A percentile compares a stretch with the other conserved stretches of the same genome.
Evolutionary conservation across 306 rosid species (phyloP).

Genomic region (Arachis hypogaea): DNA sequence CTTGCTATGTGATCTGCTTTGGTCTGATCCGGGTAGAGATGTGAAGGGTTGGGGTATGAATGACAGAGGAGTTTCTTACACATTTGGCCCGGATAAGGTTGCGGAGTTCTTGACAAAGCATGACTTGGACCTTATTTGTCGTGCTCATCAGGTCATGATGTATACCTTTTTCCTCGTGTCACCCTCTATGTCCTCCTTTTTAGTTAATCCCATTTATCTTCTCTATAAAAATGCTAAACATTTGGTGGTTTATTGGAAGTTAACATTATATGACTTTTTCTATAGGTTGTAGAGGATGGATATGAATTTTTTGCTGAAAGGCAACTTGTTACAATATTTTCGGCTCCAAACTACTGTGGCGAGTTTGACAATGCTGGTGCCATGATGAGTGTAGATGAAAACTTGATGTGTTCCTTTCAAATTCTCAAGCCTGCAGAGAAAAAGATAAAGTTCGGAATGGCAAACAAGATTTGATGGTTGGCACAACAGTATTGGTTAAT

Average conservation of each 20-base stretch:
- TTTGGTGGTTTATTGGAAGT: constrained; percentile 24
- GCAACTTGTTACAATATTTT: constrained; percentile 86
- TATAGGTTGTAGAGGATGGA: constrained; percentile 93
- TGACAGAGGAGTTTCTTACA: constrained; percentile 92
- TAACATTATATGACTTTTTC: constrained; percentile 34
- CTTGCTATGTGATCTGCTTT: constrained; percentile 92
- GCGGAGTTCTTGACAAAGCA: constrained; percentile 74
- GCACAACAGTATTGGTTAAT: constrained; percentile 33
- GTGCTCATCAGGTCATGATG: constrained; percentile 83
- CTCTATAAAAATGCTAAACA: constrained; percentile 4
- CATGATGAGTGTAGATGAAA: constrained; percentile 90
- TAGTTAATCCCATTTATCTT: background rate
- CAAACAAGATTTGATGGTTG: constrained; percentile 61
- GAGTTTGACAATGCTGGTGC: constrained; percentile 98
- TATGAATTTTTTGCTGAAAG: constrained; percentile 91
- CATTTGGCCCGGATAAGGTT: constrained; percentile 92
- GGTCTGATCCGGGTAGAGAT: constrained; percentile 93
- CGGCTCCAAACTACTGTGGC: constrained; percentile 91
- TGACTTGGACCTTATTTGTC: constrained; percentile 90
- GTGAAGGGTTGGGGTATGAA: constrained; percentile 98
- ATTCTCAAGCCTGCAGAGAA: constrained; percentile 92
- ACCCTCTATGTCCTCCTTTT: background rate
- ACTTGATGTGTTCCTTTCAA: constrained; percentile 91
- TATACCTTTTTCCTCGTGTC: background rate
- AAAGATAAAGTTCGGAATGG: constrained; percentile 57